Percentiles rank a stretch among this genome's conserved stretches.
Evolutionary conservation across 768 basidiomycete genomes (phyloP).

Genomic region (Hericium rajendrae): DNA sequence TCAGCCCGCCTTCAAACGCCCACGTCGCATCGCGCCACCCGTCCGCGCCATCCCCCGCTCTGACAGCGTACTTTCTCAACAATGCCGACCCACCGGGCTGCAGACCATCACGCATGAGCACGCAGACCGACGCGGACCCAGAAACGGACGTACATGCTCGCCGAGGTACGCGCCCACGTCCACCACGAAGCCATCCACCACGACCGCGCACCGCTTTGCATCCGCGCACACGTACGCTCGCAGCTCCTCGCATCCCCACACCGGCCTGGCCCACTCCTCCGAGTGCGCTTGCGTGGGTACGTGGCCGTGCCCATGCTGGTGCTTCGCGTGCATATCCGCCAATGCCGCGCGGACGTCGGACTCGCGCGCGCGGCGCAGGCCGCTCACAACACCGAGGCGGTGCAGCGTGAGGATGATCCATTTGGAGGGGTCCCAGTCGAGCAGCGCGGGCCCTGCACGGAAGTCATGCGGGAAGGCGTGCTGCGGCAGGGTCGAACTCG

Average conservation of each 20-base stretch:
- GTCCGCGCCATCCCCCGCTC: slow-evolving; percentile 7
- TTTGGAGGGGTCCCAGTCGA: slow-evolving; percentile 77
- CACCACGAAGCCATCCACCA: slow-evolving; percentile 52
- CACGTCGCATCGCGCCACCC: slow-evolving; percentile 39
- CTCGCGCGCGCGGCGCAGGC: slow-evolving; percentile 39
- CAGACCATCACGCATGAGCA: background rate
- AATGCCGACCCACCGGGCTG: slow-evolving; percentile 58
- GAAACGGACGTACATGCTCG: slow-evolving; percentile 50
- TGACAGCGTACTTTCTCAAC: slow-evolving; percentile 39
- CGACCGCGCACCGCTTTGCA: slow-evolving; percentile 35
- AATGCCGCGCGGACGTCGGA: slow-evolving; percentile 41
- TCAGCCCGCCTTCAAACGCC: slow-evolving; percentile 66
- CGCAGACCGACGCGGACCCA: background rate
- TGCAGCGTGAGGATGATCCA: slow-evolving; percentile 58
- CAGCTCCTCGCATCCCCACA: slow-evolving; percentile 34
- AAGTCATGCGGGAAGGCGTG: slow-evolving; percentile 76
- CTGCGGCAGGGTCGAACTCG: slow-evolving; percentile 23
- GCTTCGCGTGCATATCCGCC: slow-evolving; percentile 38
- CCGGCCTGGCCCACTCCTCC: slow-evolving; percentile 26
- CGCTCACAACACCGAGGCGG: slow-evolving; percentile 34
- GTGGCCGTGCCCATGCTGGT: slow-evolving; percentile 13
- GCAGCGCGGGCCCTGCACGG: slow-evolving; percentile 48
- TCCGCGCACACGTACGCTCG: slow-evolving; percentile 26
- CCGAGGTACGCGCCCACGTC: slow-evolving; percentile 52
- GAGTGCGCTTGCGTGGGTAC: slow-evolving; percentile 9